Evolutionary conservation across 2,329 filamentous ascomycete genomes (phyloP).

Genomic region (Fusarium mexicanum): DNA sequence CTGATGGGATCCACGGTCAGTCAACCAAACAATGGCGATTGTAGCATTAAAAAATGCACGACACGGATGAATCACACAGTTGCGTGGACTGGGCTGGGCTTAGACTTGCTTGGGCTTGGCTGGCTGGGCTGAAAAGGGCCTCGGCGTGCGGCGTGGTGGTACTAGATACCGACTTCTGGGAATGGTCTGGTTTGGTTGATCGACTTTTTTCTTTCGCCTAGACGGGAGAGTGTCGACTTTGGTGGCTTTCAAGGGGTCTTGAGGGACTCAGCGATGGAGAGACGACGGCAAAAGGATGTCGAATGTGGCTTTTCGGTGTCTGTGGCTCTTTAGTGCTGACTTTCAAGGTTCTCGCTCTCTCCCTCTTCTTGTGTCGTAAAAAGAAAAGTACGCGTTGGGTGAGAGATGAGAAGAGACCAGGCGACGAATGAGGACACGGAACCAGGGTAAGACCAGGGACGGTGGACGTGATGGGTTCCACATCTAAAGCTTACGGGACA

Average conservation of each 20-base stretch:
- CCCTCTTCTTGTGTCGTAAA: constrained; percentile 36
- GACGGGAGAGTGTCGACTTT: constrained; percentile 6
- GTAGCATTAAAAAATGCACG: constrained; percentile 45
- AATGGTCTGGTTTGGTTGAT: constrained; percentile 18
- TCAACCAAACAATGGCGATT: constrained; percentile 43
- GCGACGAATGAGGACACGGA: constrained; percentile 39
- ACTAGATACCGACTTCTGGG: constrained; percentile 19
- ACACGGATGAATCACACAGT: constrained; percentile 37
- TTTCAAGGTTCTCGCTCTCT: constrained; percentile 34
- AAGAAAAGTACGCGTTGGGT: constrained; percentile 44
- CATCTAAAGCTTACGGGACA: constrained; percentile 33
- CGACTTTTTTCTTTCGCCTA: constrained; percentile 26
- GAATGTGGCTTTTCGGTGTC: constrained; percentile 31
- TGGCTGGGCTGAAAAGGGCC: constrained; percentile 29
- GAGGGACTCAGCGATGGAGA: constrained; percentile 19
- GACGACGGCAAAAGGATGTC: constrained; percentile 20
- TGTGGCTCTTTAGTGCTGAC: constrained; percentile 35
- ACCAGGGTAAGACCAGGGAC: constrained; percentile 36
- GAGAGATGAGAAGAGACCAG: constrained; percentile 38
- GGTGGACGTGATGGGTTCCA: constrained; percentile 30
- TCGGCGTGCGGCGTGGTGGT: constrained; percentile 29
- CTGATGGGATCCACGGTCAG: constrained; percentile 43
- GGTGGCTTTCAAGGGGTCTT: constrained; percentile 11
- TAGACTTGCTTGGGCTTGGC: constrained; percentile 14
- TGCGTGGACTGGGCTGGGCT: constrained; percentile 26